These are phyloP conservation scores for Phytophthora vignae DNA, from an alignment of 352 stramenopile species.

Conservation along the genomic window DNA sequence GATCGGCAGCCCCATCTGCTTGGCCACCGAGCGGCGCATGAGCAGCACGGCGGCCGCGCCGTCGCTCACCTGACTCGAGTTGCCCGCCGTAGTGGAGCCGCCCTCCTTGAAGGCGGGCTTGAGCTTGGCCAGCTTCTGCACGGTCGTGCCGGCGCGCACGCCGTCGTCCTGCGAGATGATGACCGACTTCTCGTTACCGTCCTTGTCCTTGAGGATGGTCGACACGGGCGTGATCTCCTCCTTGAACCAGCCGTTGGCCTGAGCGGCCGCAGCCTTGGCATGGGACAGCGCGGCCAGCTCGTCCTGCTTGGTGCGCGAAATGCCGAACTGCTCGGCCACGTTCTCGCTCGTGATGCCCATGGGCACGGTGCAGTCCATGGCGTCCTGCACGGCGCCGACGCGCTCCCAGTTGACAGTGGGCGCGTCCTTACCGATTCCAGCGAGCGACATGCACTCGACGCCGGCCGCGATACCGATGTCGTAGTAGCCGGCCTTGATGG, in stretches of 20 bases:
- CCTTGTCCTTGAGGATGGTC: slow-evolving; percentile 76
- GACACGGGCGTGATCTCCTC: slow-evolving; percentile 91
- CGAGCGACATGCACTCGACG: slow-evolving; percentile 90
- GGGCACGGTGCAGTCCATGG: slow-evolving; percentile 85
- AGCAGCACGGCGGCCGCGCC: slow-evolving; percentile 89
- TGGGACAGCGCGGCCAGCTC: slow-evolving; percentile 80
- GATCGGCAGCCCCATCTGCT: slow-evolving; percentile 80
- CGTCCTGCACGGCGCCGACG: slow-evolving; percentile 60
- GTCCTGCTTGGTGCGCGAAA: slow-evolving; percentile 84
- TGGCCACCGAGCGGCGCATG: slow-evolving; percentile 84
- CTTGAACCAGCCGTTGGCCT: slow-evolving; percentile 86
- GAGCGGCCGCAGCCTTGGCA: slow-evolving; percentile 71
- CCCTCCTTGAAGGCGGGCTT: slow-evolving; percentile 83
- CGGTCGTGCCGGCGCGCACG: slow-evolving; percentile 69
- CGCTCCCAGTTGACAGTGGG: slow-evolving; percentile 72
- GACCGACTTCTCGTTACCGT: slow-evolving; percentile 80
- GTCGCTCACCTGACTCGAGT: slow-evolving; percentile 91
- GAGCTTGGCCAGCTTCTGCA: slow-evolving; percentile 75
- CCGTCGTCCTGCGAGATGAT: slow-evolving; percentile 84
- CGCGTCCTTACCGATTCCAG: slow-evolving; percentile 54
- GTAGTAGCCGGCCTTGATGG: slow-evolving; percentile 88
- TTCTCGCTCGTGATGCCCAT: slow-evolving; percentile 92
- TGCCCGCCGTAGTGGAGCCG: slow-evolving; percentile 82
- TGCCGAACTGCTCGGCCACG: slow-evolving; percentile 79
- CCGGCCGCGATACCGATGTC: slow-evolving; percentile 88